Evolutionary conservation across 2,329 filamentous ascomycete genomes (phyloP), one percentile per base, ranked within the genome.

Genomic region (Microdochium trichocladiopsis): DNA sequence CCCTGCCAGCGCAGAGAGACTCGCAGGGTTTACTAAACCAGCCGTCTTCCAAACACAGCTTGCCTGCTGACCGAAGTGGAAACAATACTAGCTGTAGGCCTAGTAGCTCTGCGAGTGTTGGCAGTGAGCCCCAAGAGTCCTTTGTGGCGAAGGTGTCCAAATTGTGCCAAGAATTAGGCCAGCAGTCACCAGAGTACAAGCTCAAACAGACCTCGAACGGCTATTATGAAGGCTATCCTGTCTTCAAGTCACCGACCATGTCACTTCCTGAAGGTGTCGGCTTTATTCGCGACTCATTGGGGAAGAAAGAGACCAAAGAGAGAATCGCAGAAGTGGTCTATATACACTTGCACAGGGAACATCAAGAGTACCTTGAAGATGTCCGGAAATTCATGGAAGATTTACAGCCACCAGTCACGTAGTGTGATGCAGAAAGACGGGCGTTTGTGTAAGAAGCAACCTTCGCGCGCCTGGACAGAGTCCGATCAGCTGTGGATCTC

Each of bases 311-410:
- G 10, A 65, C 73, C 1, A 71, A 63, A 57, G 63, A 71, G 54
- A 61, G 60, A 51, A 60, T 79, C 3, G 72, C 75, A 0, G 65
- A 69, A 55, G 55, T 59, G 28, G 59, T 79, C 2, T 56, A 78
- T 14, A 55, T 36, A 5, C 69, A 66, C 60, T 54, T 80, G 25
- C 25, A 59, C 8, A 25, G 50, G 4, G 53, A 64, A 28, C 51
- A 61, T 47, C 52, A 36, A 12, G 51, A 62, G 51, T 56, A 58
- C 43, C 56, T 66, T 51, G 50, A 56, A 10, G 47, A 51, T 50
- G 48, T 58, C 9, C 50, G 53, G 23, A 37, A 18, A n/a, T 28
- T 62, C 45, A 4, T 60, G 25, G 50, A 25, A n/a, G 25, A n/a
- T 12, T 18, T 47, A 22, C 12, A n/a, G 3, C 43, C 52, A n/a